Conservation (phyloP, 176 grass and related monocot genomes). For the Aegilops speltoides region DNA sequence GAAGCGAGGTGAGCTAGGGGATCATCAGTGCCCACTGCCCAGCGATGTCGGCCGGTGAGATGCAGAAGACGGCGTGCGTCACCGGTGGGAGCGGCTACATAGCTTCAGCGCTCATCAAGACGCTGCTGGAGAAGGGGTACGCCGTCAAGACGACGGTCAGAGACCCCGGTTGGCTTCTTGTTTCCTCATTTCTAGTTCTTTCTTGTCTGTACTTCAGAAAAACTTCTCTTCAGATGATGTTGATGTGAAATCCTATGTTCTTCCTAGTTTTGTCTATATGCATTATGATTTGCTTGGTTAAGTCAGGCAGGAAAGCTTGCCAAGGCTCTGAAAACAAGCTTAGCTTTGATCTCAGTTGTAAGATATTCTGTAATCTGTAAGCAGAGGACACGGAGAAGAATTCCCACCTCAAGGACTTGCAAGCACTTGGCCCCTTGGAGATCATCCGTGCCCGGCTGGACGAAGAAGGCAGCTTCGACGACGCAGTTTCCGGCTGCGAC, state of each 20-base stretch:
- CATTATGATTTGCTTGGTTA: no score
- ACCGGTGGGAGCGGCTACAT: conserved; percentile 76
- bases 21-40: neutral
- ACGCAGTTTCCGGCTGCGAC: neutral
- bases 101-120: conserved; percentile 55
- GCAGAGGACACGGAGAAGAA: neutral
- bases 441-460: neutral
- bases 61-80: conserved; percentile 46
- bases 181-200: neutral
- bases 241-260: no score
- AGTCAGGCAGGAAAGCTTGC: no score
- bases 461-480: conserved; percentile 31
- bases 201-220: no score
- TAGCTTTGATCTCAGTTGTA: neutral
- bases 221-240: no score
- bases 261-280: no score
- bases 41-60: neutral
- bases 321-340: neutral
- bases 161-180: conserved; percentile 46
- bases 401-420: neutral
- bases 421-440: neutral
- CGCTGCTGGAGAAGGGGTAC: conserved; percentile 64
- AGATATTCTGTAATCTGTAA: neutral
- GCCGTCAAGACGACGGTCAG: conserved; percentile 73
- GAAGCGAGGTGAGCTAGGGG: no score